Evolutionary conservation across 768 basidiomycete species (phyloP), one percentile per base, ranked within the genome.

Genomic region (Rhodocollybia butyracea): DNA sequence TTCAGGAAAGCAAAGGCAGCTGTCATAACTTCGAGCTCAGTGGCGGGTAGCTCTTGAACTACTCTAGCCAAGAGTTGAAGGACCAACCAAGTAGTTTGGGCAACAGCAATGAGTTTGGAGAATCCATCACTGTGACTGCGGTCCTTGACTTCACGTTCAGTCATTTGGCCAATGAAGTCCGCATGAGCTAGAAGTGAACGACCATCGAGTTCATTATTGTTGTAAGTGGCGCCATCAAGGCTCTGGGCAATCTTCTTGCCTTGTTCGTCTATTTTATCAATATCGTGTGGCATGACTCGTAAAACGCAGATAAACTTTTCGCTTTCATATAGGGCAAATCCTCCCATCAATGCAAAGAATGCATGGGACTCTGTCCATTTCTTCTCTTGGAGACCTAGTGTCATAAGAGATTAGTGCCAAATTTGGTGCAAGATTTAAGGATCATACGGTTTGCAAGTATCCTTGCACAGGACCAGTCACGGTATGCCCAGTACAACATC

Each of bases 1-100:
- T 67, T 70, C 31, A 70, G 53, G 5, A 60, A 27, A 1, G 55
- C 51, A 57, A 58, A 60, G 4, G 60, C 55, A 2, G 57, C 17
- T 8, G 60, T 61, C 40, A 46, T 46, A 36, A 56, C 54, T 48
- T 65, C 61, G 30, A 65, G 56, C 57, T 57, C 36, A 27, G 63
- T 61, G 36, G 40, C 27, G 12, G 30, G 21, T 15, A 56, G 34
- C 7, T 36, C 32, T 27, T 48, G 8, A 19, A 19, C 29, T 21
- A 7, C 10, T 26, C 61, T 58, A n/a, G 51, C 61, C 22, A 59
- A 46, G 19, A 40, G 45, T 41, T 60, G 59, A 27, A 51, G 12
- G 10, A 60, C 32, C 19, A 60, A 60, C 59, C n/a, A n/a, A n/a
- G n/a, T n/a, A n/a, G n/a, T n/a, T n/a, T n/a, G n/a, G n/a, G n/a